Evolutionary conservation across 164 flowering plant species (phyloP).

Genomic region (Santalum album): DNA sequence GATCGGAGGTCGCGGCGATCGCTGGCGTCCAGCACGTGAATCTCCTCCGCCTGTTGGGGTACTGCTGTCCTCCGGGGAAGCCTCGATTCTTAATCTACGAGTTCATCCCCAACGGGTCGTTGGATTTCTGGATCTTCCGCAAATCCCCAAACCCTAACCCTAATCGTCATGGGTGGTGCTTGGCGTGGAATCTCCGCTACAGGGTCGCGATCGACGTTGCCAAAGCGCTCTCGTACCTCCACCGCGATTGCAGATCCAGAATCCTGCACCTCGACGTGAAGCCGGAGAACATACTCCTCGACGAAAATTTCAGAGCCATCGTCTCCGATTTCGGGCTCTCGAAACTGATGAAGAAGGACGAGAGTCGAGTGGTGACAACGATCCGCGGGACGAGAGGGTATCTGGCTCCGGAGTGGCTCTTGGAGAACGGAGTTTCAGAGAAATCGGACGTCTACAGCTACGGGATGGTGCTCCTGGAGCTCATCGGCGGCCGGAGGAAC

Average conservation of each 20-base stretch:
- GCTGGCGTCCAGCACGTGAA: slow-evolving; percentile 79
- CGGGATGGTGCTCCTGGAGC: slow-evolving; percentile 84
- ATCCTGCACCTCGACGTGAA: slow-evolving; percentile 83
- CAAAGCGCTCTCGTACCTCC: slow-evolving; percentile 67
- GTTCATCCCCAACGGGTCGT: slow-evolving; percentile 58
- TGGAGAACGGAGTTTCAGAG: slow-evolving; percentile 62
- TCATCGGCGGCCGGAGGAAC: slow-evolving; percentile 74
- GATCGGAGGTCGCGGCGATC: slow-evolving; percentile 76
- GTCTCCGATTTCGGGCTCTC: slow-evolving; percentile 90
- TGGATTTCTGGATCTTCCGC: slow-evolving; percentile 78
- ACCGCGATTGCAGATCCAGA: slow-evolving; percentile 70
- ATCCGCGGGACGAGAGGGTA: slow-evolving; percentile 80
- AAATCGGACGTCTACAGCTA: slow-evolving; percentile 80
- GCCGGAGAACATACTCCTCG: slow-evolving; percentile 88
- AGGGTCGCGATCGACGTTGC: slow-evolving; percentile 75
- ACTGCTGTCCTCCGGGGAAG: slow-evolving; percentile 35
- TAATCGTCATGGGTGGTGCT: slow-evolving; percentile 22
- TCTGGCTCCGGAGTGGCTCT: slow-evolving; percentile 90
- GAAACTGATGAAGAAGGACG: slow-evolving; percentile 64
- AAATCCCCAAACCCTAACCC: slow-evolving; percentile 2
- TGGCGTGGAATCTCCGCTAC: slow-evolving; percentile 66
- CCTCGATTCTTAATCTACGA: slow-evolving; percentile 62
- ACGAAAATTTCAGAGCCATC: slow-evolving; percentile 47
- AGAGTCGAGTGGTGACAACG: slow-evolving; percentile 57
- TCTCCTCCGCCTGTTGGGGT: slow-evolving; percentile 70